Base-by-base conservation (phyloP, 768 basidiomycete species). In the Heimioporus sp. region DNA sequence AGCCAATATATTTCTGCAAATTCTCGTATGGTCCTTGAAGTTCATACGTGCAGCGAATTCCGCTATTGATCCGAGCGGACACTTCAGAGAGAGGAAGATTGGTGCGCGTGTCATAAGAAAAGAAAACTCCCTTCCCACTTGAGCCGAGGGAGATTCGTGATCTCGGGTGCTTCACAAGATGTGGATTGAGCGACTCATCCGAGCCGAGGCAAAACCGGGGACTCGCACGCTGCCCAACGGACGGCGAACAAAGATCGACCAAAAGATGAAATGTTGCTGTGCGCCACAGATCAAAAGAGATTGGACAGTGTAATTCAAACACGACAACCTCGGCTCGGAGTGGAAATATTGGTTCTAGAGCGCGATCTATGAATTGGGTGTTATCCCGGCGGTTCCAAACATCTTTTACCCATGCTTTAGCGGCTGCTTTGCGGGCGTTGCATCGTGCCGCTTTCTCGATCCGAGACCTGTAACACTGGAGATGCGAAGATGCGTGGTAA, bases 221-320 rank as follows among this genome's bases (percentile, higher is more conserved):
- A 43, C 5, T 8, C 24, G 21, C 21, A 24, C 5, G 2, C 0
- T 3, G 15, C 4, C 28, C 17, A 12, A 8, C 8, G 13, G 52
- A 56, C 24, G 43, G 52, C 1, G 52, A 59, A 55, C 70, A 72
- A 7, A 76, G 48, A 40, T 73, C 71, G 24, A 66, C 57, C 17
- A 76, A 60, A 32, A 79, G 53, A 13, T 57, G 49, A 51, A 60
- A 21, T 3, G 58, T 56, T 2, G 51, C 32, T 5, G 31, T 7
- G 5, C 59, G 68, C 79, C 79, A 80, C 34, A 71, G 56, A 17
- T 60, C 54, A 50, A 79, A 76, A 1, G 59, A 39, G 0, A 47
- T 0, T 1, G 79, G 80, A 37, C 68, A 68, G 6, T 50, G 28
- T 0, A 78, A 58, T 52, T 80, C 78, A 38, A 80, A 80, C 1